These are phyloP conservation scores for Neoboletus subvelutipes DNA, from an alignment of 768 basidiomycete genomes.

Conservation along the genomic window DNA sequence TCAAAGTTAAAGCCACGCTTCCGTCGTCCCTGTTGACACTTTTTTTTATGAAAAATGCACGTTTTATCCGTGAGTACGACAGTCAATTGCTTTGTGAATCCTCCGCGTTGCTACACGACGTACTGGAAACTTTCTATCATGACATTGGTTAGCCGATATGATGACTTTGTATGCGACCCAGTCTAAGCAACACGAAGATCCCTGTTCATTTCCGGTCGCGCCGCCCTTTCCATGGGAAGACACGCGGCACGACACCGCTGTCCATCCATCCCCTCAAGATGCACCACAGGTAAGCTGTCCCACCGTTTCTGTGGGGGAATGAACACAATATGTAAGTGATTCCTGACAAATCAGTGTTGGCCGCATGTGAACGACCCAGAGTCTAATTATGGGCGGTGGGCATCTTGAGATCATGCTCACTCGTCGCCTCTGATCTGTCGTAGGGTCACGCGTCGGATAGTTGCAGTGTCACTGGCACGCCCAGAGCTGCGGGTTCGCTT, in stretches of 20 bases:
- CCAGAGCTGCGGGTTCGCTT: background rate
- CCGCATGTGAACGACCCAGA: background rate
- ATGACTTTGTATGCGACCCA: background rate
- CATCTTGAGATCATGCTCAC: background rate
- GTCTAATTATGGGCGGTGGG: slow-evolving; percentile 1
- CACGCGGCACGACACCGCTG: background rate
- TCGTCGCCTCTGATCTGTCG: background rate
- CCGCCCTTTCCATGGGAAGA: background rate
- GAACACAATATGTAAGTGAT: background rate
- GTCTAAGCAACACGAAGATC: background rate
- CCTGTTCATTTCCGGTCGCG: background rate
- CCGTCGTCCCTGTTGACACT: slow-evolving; percentile 1
- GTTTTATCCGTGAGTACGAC: slow-evolving; percentile 1
- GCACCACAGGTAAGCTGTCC: background rate
- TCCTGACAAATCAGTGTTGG: background rate
- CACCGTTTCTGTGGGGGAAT: background rate
- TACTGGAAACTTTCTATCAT: background rate
- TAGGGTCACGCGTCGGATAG: background rate
- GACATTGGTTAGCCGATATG: background rate
- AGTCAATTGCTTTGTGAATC: background rate
- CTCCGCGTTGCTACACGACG: background rate
- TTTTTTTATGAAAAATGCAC: background rate
- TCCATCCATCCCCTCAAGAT: background rate
- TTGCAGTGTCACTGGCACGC: background rate
- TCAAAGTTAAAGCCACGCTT: slow-evolving; percentile 14